Evolutionary conservation across 192 early-diverging fungal genomes (phyloP).

Genomic region (Coemansia guatemalensis): DNA sequence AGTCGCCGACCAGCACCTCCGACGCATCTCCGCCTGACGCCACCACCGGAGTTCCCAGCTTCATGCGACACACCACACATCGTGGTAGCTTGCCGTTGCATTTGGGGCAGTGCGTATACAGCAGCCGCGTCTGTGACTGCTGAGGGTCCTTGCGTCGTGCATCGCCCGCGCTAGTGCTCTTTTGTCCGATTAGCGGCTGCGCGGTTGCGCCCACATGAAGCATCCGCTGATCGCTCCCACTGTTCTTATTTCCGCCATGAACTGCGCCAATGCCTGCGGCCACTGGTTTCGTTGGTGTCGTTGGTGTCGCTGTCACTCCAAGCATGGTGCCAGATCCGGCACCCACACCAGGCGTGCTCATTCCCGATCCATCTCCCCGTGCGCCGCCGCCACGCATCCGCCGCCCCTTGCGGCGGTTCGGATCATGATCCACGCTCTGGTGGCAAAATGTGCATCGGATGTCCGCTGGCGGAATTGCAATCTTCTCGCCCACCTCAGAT

Average conservation of each 20-base stretch:
- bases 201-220: constrained; percentile 10
- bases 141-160: constrained; percentile 30
- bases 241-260: constrained; percentile 9
- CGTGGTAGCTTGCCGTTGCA: constrained; percentile 46
- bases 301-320: constrained; percentile 5
- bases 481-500: constrained; percentile 50
- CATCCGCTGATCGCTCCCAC: constrained; percentile 16
- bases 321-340: constrained; percentile 1
- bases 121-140: constrained; percentile 30
- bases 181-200: constrained; percentile 24
- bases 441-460: constrained; percentile 88
- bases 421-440: constrained; percentile 50
- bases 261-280: constrained; percentile 15
- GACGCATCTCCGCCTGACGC: constrained; percentile 6
- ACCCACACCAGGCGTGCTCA: constrained; percentile 4
- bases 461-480: constrained; percentile 71
- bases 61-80: constrained; percentile 51
- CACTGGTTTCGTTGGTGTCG: constrained; percentile 1
- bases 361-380: constrained; percentile 4
- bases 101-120: constrained; percentile 42
- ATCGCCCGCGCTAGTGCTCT: constrained; percentile 7
- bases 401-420: constrained; percentile 14
- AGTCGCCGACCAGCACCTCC: constrained; percentile 45
- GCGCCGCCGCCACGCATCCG: constrained; percentile 7
- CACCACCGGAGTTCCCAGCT: constrained; percentile 41